Base-by-base conservation (phyloP, 1,284 basidiomycete species). In the Mycosarcoma mackinlayi region DNA sequence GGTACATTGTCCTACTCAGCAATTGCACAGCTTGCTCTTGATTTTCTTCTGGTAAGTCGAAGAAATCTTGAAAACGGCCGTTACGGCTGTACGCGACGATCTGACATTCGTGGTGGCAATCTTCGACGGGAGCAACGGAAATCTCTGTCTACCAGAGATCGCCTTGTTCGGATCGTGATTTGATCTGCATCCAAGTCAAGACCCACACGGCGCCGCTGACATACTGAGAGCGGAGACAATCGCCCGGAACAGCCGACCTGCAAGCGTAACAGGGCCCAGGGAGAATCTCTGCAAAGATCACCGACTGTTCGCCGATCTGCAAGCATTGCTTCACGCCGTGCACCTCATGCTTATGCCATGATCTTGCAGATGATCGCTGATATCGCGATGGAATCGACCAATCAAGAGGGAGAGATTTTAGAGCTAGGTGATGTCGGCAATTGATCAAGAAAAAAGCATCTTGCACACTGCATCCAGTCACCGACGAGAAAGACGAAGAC, bases 231-330 rank as follows among this genome's bases (percentile, higher is more conserved):
- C 40, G 48, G 41, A 38, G 18, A 27, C 42, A 41, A 40, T 33
- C 56, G 37, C 28, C 34, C 48, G 45, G 24, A 53, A 41, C 42
- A 53, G 57, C 57, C 50, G 48, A 46, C n/a, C n/a, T n/a, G n/a
- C n/a, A n/a, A n/a, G n/a, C n/a, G n/a, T n/a, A 49, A 35, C 25
- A 45, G 9, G 10, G 25, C 35, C 16, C 40, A 28, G 16, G 37
- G 7, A 30, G 11, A 16, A 16, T 14, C 13, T n/a, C 6, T 38
- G 25, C 8, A 33, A 37, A 52, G 44, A 52, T 48, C 45, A 34
- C 57, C 49, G 49, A 59, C 23, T 19, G 27, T 41, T 42, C 25
- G 37, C 49, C 57, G 49, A 47, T 11, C 11, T 41, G 34, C 11
- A 46, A 19, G 37, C 19, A 2, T 37, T 11, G n/a, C 18, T 24